Conservation (phyloP, 352 stramenopile species). For the Globisporangium viniferum region DNA sequence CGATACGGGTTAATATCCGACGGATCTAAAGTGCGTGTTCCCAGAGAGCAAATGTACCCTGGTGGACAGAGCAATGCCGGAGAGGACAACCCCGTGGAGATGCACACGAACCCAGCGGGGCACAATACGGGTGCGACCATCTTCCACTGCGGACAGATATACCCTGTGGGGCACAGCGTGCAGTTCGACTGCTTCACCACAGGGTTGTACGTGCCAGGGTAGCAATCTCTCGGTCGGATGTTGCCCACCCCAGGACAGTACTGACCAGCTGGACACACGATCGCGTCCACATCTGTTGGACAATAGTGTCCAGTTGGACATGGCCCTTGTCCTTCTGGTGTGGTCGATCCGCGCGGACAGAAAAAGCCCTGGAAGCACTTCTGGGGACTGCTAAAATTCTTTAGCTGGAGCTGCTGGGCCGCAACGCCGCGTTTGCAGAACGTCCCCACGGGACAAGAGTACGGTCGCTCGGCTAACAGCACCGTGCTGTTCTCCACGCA, state of each 20-base stretch:
- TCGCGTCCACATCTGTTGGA: conserved; percentile 82
- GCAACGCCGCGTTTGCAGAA: conserved; percentile 92
- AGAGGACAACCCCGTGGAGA: conserved; percentile 86
- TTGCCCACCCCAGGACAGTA: conserved; percentile 96
- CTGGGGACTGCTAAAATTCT: conserved; percentile 94
- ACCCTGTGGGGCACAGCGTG: conserved; percentile 91
- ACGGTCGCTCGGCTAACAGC: conserved; percentile 88
- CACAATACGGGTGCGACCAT: conserved; percentile 79
- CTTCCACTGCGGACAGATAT: conserved; percentile 91
- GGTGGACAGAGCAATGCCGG: conserved; percentile 91
- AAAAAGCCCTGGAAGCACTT: conserved; percentile 96
- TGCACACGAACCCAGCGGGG: conserved; percentile 95
- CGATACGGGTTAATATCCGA: conserved; percentile 68
- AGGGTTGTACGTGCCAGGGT: conserved; percentile 93
- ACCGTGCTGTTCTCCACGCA: conserved; percentile 43
- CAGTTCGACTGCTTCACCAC: conserved; percentile 86
- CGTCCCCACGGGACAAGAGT: conserved; percentile 91
- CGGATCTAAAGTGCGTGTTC: conserved; percentile 91
- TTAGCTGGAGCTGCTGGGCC: conserved; percentile 44
- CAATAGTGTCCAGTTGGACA: conserved; percentile 97
- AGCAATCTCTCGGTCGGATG: conserved; percentile 87
- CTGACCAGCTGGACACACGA: conserved; percentile 90
- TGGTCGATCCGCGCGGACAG: conserved; percentile 90
- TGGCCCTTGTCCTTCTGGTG: conserved; percentile 90
- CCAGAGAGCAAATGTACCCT: conserved; percentile 93